Evolutionary conservation across 2,329 filamentous ascomycete genomes (phyloP).

Genomic region (Alternaria rosae): DNA sequence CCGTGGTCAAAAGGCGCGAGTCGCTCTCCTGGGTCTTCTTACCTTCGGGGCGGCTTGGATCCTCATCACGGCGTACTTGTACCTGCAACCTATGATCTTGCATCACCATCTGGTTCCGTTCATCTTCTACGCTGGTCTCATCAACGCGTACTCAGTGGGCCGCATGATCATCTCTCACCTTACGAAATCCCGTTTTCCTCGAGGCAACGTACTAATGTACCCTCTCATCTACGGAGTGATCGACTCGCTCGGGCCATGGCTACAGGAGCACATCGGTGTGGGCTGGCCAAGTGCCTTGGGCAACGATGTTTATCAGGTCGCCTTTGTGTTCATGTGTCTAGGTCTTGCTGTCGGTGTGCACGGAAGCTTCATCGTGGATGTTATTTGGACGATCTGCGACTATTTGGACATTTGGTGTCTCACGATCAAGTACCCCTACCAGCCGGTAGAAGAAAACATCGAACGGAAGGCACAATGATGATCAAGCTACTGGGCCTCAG

Average conservation of each 20-base stretch:
- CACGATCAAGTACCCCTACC: conserved; percentile 85
- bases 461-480: conserved; percentile 37
- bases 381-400: conserved; percentile 97
- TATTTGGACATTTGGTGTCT: conserved; percentile 98
- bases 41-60: conserved; percentile 83
- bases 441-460: conserved; percentile 49
- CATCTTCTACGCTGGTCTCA: conserved; percentile 82
- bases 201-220: conserved; percentile 82
- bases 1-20: conserved; percentile 73
- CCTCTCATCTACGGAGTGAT: conserved; percentile 80
- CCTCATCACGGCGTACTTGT: conserved; percentile 79
- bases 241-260: conserved; percentile 78
- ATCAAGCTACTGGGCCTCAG: neutral
- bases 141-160: conserved; percentile 95
- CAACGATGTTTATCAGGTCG: conserved; percentile 82
- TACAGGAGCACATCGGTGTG: conserved; percentile 59
- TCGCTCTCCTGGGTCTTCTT: conserved; percentile 80
- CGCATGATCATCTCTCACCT: conserved; percentile 96
- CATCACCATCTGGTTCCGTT: conserved; percentile 87
- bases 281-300: conserved; percentile 53
- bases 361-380: conserved; percentile 95
- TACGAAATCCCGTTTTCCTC: conserved; percentile 86
- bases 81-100: conserved; percentile 84
- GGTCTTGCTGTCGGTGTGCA: conserved; percentile 90
- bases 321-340: conserved; percentile 87